Evolutionary conservation across 108 stramenopile species (phyloP).

Genomic region (Discostella stelligeroides): DNA sequence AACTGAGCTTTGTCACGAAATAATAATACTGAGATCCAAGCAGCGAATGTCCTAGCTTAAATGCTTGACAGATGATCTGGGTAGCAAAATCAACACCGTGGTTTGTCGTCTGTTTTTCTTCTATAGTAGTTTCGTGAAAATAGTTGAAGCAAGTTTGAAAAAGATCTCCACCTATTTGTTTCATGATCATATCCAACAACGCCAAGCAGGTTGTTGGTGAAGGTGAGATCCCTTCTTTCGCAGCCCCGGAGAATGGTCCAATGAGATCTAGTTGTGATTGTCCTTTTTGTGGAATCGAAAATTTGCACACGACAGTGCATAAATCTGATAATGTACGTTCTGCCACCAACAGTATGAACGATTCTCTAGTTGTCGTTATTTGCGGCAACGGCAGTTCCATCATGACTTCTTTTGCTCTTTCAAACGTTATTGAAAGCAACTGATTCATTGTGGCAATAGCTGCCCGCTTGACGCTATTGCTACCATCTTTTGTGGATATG

Average conservation of each 20-base stretch:
- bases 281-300: constrained; percentile 3
- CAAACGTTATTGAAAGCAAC: constrained; percentile 45
- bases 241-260: constrained; percentile 35
- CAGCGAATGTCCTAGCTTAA: constrained; percentile 36
- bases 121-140: constrained; percentile 8
- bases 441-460: constrained; percentile 54
- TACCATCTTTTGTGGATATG: constrained; percentile 3
- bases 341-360: constrained; percentile 30
- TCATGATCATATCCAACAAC: constrained; percentile 48
- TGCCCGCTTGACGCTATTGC: constrained; percentile 32
- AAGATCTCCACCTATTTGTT: constrained; percentile 36
- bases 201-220: constrained; percentile 39
- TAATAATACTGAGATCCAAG: constrained; percentile 26
- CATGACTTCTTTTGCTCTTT: constrained; percentile 43
- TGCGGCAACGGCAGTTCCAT: not conserved
- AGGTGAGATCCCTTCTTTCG: constrained; percentile 36
- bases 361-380: constrained; percentile 1
- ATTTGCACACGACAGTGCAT: constrained; percentile 28
- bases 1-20: constrained; percentile 20
- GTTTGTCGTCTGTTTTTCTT: not conserved
- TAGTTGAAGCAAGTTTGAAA: constrained; percentile 27
- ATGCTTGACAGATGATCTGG: constrained; percentile 23
- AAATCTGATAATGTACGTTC: constrained; percentile 38
- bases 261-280: constrained; percentile 11
- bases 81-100: constrained; percentile 26